phyloP scores from a whole-genome alignment of 208 protist genomes.

The Leishmania martiniquensis region DNA sequence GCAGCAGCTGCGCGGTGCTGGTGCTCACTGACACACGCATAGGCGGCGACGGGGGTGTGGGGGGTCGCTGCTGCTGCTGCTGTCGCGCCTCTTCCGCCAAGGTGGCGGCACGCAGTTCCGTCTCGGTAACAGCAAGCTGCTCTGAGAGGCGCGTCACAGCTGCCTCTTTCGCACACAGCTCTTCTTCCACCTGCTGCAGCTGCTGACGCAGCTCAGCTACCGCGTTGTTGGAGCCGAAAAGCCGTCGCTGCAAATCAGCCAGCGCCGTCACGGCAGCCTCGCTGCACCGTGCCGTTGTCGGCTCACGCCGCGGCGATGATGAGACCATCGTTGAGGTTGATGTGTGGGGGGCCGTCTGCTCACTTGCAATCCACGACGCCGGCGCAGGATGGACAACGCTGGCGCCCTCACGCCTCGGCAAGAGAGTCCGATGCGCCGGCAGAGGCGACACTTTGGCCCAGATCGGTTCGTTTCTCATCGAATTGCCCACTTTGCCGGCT shows the following conservation, averaged over 20 bases:
- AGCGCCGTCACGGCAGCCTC: slow-evolving; percentile 57
- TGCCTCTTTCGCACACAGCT: slow-evolving; percentile 8
- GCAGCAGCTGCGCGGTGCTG: not conserved
- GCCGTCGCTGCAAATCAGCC: slow-evolving; percentile 58
- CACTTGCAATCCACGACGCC: not conserved
- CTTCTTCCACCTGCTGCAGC: slow-evolving; percentile 14
- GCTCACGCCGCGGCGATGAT: slow-evolving; percentile 9
- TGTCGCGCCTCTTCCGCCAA: slow-evolving; percentile 1
- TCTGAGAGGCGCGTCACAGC: slow-evolving; percentile 8
- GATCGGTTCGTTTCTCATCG: not conserved
- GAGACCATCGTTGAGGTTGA: not conserved
- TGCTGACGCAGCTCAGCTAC: slow-evolving; percentile 24
- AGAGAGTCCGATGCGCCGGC: not conserved
- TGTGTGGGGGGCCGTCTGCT: not conserved
- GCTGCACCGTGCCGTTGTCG: slow-evolving; percentile 28
- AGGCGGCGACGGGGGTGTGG: slow-evolving; percentile 1
- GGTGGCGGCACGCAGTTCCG: not conserved
- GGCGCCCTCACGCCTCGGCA: not conserved
- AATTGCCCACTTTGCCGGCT: not conserved
- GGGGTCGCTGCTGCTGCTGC: slow-evolving; percentile 7
- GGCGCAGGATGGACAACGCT: not conserved
- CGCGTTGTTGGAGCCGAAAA: slow-evolving; percentile 28
- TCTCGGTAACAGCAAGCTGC: slow-evolving; percentile 12
- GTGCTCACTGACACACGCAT: not conserved
- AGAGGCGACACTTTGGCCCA: not conserved